phyloP scores from a whole-genome alignment of 2,329 filamentous ascomycete species.

The Plectosphaerella sp. region DNA sequence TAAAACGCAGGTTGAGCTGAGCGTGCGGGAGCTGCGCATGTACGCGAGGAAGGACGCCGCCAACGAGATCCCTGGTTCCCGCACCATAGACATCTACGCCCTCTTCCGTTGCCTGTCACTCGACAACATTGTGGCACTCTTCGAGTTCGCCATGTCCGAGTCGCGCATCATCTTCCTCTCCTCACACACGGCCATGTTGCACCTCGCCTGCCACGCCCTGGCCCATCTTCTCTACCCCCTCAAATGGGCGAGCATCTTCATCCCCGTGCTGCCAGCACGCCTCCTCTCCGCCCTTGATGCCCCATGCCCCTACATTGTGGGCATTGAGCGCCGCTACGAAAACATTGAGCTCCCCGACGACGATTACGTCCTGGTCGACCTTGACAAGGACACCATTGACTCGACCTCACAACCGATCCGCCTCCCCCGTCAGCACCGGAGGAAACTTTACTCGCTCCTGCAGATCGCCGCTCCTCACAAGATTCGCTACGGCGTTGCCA shows the following conservation, averaged over 20 bases:
- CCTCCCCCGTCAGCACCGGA: conserved; percentile 81
- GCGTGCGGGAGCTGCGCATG: conserved; percentile 81
- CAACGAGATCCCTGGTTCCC: conserved; percentile 89
- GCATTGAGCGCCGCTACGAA: conserved; percentile 89
- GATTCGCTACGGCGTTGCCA: conserved; percentile 75
- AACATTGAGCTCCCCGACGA: conserved; percentile 83
- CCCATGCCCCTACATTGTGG: conserved; percentile 94
- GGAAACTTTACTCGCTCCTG: conserved; percentile 83
- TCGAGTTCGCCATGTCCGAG: conserved; percentile 90
- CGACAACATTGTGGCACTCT: conserved; percentile 85
- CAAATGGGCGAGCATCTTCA: conserved; percentile 91
- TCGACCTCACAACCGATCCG: conserved; percentile 72
- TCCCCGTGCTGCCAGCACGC: conserved; percentile 82
- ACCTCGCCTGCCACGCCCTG: conserved; percentile 86
- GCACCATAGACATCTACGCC: conserved; percentile 88
- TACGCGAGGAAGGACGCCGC: conserved; percentile 89
- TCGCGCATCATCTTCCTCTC: conserved; percentile 95
- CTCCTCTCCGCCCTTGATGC: conserved; percentile 88
- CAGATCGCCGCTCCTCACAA: conserved; percentile 90
- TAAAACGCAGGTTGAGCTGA: conserved; percentile 91
- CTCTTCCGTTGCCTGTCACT: conserved; percentile 87
- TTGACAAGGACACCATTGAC: conserved; percentile 88
- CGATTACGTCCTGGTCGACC: conserved; percentile 90
- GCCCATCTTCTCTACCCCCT: conserved; percentile 82
- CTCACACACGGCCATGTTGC: conserved; percentile 93